Percentiles rank a stretch among this genome's conserved stretches.
These are phyloP conservation scores for Beta macrorhiza DNA, from an alignment of 179 eudicot genomes.

Conservation along the genomic window DNA sequence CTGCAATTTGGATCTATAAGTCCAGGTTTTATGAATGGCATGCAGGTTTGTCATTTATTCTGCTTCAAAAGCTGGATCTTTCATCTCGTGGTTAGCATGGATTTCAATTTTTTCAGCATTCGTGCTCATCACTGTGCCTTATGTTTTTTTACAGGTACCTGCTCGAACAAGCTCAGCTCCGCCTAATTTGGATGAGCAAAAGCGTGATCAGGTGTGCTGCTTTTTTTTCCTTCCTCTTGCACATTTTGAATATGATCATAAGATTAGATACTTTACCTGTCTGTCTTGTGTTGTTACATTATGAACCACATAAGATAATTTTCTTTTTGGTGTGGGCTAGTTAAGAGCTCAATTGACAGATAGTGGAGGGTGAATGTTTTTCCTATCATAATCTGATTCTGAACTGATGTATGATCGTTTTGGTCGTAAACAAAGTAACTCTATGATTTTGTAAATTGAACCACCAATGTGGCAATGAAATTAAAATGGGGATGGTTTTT, in stretches of 20 bases:
- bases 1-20: conserved; percentile 89
- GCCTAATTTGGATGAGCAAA: conserved; percentile 90
- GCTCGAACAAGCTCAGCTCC: conserved; percentile 97
- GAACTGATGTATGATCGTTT: not conserved
- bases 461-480: not conserved
- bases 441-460: not conserved
- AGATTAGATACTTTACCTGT: not conserved
- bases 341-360: not conserved
- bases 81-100: not conserved
- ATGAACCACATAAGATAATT: not conserved
- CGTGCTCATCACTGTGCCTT: not conserved
- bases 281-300: not conserved
- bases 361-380: not conserved
- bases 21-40: conserved; percentile 76
- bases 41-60: conserved; percentile 60
- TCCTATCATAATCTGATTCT: not conserved
- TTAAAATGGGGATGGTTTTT: not conserved
- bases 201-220: conserved; percentile 71
- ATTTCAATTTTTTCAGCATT: conserved; percentile 1
- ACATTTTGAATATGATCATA: not conserved
- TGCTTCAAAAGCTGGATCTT: not conserved
- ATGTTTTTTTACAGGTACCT: conserved; percentile 55
- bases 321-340: not conserved
- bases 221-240: not conserved
- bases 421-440: not conserved